Percentiles rank a stretch among this genome's conserved stretches.
phyloP scores from a whole-genome alignment of 805 yeast genomes.

The Peterozyma xylosa region DNA sequence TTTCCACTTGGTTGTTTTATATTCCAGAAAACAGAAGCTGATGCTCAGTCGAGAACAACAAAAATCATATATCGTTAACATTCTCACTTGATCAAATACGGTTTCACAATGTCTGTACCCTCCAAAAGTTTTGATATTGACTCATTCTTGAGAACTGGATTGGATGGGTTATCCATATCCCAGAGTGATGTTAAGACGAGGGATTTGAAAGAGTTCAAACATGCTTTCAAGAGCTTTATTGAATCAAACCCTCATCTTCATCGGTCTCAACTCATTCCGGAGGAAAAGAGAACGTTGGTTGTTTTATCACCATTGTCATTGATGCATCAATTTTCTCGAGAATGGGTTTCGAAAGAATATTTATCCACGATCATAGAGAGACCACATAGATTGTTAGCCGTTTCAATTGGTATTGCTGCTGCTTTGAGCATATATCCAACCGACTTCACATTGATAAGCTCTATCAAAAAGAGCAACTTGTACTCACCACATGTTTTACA shows the following conservation, averaged over 20 bases:
- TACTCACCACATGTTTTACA: constrained; percentile 52
- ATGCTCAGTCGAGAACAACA: too few relatives aligned
- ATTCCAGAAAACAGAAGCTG: too few relatives aligned
- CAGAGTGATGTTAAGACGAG: too few relatives aligned
- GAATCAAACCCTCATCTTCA: constrained; percentile 26
- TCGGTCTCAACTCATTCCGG: constrained; percentile 24
- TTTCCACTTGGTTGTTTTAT: too few relatives aligned
- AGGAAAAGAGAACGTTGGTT: constrained; percentile 45
- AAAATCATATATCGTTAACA: too few relatives aligned
- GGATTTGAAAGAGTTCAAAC: constrained; percentile 27
- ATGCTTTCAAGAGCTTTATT: constrained; percentile 35
- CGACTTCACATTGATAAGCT: constrained; percentile 40
- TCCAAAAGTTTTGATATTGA: too few relatives aligned
- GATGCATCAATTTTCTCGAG: constrained; percentile 65
- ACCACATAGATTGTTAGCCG: constrained; percentile 72
- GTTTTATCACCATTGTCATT: constrained; percentile 64
- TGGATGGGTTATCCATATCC: too few relatives aligned
- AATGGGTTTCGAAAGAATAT: constrained; percentile 68
- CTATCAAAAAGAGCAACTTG: constrained; percentile 39
- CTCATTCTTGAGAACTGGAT: too few relatives aligned
- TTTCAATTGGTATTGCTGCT: constrained; percentile 71
- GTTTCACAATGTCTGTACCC: too few relatives aligned
- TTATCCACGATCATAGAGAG: constrained; percentile 68
- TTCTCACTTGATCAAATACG: too few relatives aligned
- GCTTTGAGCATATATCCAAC: constrained; percentile 66